Evolutionary conservation across 306 rosid genomes (phyloP), one percentile per base, ranked within the genome.

Genomic region (Dryas alaskensis): DNA sequence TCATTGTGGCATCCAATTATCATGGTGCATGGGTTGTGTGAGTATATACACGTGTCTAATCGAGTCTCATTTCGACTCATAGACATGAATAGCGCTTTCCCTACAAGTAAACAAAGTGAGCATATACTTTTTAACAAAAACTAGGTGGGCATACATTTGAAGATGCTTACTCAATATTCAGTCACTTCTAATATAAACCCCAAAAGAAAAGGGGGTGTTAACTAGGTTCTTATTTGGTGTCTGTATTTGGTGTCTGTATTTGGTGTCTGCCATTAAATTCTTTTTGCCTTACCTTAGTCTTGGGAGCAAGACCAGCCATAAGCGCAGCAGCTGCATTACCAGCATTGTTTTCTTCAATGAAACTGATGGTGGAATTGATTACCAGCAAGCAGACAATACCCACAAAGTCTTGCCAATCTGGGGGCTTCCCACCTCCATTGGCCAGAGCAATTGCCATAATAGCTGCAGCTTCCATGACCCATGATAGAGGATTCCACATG

Each of bases 311-410:
- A 78, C 98, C 92, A 58, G 97, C 97, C 98, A 94, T 94, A 51
- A 94, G 98, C 17, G 98, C 98, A 44, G 98, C 98, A 39, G 98
- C 98, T 17, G 98, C 98, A 82, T 94, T 94, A 48, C 98, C 98
- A 2, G 98, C 98, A 76, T 94, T 94, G 65, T 94, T 94, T 80
- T 94, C 98, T 86, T 94, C 98, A 73, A 94, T 88, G 85, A 94
- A 94, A 89, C 97, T 91, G 84, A 94, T 94, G 62, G 96, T 94
- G 58, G 98, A 94, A 84, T 94, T 94, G 78, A 94, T 91, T n/a
- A 94, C 70, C 80, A 94, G 78, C 84, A 94, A 74, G 76, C 90
- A 85, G 19, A 92, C 19, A 47, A 94, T 94, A 79, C 98, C 98
- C 1, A 94, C 88, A 68, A 94, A 94, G 68, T 94, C 98, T 75